These are phyloP conservation scores for Osmanthus fragrans DNA, from an alignment of 257 asterid species.

Conservation along the genomic window DNA sequence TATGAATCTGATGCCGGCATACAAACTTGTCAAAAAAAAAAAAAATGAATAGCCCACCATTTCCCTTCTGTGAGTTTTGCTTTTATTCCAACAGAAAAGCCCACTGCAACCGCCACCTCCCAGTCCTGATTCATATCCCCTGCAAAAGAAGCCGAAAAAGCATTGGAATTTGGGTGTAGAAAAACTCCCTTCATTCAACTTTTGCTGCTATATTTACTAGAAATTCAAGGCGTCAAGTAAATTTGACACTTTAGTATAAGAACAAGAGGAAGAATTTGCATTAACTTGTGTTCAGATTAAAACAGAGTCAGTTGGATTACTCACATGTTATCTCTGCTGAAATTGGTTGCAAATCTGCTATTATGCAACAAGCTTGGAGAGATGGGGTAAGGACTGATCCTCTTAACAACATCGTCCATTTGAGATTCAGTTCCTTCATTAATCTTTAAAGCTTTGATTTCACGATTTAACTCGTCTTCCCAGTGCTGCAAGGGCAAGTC, in stretches of 20 bases:
- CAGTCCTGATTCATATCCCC: conserved; percentile 92
- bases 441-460: conserved; percentile 59
- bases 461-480: conserved; percentile 74
- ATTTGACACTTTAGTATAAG: neutral
- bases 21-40: neutral
- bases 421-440: conserved; percentile 40
- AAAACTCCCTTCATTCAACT: neutral
- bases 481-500: conserved; percentile 51
- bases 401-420: conserved; percentile 49
- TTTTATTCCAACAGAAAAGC: conserved; percentile 81
- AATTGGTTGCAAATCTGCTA: conserved; percentile 49
- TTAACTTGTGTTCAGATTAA: neutral
- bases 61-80: conserved; percentile 51
- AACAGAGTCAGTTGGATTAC: conserved; percentile 25
- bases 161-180: neutral
- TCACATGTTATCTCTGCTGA: conserved; percentile 73
- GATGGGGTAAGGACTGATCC: conserved; percentile 52
- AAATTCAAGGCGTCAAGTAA: neutral
- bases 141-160: conserved; percentile 26
- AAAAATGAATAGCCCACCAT: conserved; percentile 25
- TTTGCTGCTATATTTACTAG: neutral
- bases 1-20: neutral
- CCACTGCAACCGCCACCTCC: conserved; percentile 80
- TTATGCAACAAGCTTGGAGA: conserved; percentile 93
- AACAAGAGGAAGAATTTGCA: neutral